Conservation (phyloP, 768 basidiomycete genomes). For the Phlegmacium glaucopus region DNA sequence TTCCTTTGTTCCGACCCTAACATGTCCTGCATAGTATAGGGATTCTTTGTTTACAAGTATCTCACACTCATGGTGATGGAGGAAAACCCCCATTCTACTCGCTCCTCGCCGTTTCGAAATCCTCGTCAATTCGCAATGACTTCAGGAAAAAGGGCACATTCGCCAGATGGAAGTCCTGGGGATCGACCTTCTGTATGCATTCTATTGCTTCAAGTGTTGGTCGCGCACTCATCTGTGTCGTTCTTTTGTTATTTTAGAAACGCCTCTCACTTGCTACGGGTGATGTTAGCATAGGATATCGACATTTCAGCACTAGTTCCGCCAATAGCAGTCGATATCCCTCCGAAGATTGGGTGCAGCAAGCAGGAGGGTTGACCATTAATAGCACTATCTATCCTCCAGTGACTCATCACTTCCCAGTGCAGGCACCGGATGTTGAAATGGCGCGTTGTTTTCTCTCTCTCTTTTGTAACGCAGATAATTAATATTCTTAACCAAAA, state of each 20-base stretch:
- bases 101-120: constrained; percentile 37
- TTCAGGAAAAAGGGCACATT: constrained; percentile 55
- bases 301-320: constrained; percentile 18
- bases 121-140: constrained; percentile 23
- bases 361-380: constrained; percentile 65
- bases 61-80: constrained; percentile 31
- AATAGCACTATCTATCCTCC: constrained; percentile 41
- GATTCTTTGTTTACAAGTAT: constrained; percentile 5
- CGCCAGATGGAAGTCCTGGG: constrained; percentile 40
- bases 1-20: too few relatives aligned
- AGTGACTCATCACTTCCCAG: constrained; percentile 10
- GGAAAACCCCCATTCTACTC: constrained; percentile 39
- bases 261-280: constrained; percentile 41
- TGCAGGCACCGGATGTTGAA: constrained; percentile 39
- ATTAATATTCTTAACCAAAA: constrained; percentile 7
- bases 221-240: neutral
- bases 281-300: constrained; percentile 12
- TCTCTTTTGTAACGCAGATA: neutral
- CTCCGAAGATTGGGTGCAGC: constrained; percentile 75
- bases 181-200: constrained; percentile 55
- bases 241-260: constrained; percentile 42
- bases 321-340: constrained; percentile 37
- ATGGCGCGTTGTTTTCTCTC: constrained; percentile 40
- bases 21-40: constrained; percentile 10
- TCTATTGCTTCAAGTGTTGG: neutral